Evolutionary conservation across 108 stramenopile species (phyloP).

Genomic region (Ochromonas danica): DNA sequence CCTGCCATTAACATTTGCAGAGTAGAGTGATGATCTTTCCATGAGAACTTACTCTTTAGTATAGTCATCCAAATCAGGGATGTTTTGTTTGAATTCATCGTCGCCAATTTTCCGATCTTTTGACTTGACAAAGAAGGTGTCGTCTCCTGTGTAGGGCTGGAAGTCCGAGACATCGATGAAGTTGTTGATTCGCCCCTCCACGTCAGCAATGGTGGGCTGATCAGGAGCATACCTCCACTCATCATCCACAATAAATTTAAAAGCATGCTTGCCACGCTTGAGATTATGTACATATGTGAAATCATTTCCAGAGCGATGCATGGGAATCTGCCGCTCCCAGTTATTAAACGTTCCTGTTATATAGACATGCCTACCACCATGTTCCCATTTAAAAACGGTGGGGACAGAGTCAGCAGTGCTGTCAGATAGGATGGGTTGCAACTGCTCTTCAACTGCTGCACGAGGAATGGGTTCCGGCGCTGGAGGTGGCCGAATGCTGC

Average conservation of each 20-base stretch:
- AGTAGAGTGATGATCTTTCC: neutral
- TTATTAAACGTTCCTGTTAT: conserved; percentile 98
- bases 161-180: conserved; percentile 98
- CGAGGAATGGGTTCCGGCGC: neutral
- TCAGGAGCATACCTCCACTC: conserved; percentile 88
- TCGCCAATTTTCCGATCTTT: conserved; percentile 48
- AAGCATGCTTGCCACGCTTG: conserved; percentile 89
- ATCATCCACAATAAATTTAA: conserved; percentile 98
- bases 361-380: conserved; percentile 91
- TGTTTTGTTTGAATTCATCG: conserved; percentile 76
- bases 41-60: conserved; percentile 72
- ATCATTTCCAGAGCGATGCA: conserved; percentile 99
- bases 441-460: neutral
- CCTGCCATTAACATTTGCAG: neutral
- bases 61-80: conserved; percentile 95
- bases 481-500: neutral
- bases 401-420: conserved; percentile 12
- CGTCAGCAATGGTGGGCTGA: conserved; percentile 95
- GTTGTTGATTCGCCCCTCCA: conserved; percentile 97
- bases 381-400: conserved; percentile 75
- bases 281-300: conserved; percentile 98
- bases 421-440: neutral
- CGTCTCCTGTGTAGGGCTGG: conserved; percentile 86
- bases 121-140: conserved; percentile 60
- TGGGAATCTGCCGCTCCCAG: conserved; percentile 93